Conservation (phyloP, 495 filamentous ascomycete species). For the Friedmanniomyces simplex region DNA sequence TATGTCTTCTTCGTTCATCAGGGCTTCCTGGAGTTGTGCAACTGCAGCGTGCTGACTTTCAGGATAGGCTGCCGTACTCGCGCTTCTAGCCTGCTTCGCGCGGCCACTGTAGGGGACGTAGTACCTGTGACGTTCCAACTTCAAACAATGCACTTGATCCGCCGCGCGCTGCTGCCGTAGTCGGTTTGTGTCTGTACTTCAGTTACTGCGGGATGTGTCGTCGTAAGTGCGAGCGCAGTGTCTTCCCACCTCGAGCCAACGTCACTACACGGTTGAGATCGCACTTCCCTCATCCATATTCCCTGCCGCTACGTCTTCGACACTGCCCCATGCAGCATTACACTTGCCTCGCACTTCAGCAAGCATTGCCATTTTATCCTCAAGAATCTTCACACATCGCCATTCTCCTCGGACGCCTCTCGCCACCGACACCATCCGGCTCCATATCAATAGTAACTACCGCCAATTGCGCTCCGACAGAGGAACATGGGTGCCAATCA, state of each 20-base stretch:
- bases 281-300: too few relatives aligned
- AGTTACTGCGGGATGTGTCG: not conserved
- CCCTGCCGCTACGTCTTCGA: too few relatives aligned
- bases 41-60: not conserved
- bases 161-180: not conserved
- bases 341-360: not conserved
- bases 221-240: not conserved
- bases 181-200: not conserved
- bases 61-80: slow-evolving; percentile 30
- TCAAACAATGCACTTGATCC: too few relatives aligned
- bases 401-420: not conserved
- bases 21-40: not conserved
- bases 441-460: not conserved
- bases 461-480: not conserved
- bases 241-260: not conserved
- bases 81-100: slow-evolving; percentile 26
- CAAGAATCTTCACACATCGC: not conserved
- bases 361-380: not conserved
- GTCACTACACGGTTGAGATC: not conserved
- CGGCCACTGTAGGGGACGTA: not conserved
- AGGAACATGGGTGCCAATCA: not conserved
- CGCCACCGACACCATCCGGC: not conserved
- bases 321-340: not conserved
- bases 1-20: slow-evolving; percentile 35
- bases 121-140: not conserved